Conservation (phyloP, 768 basidiomycete genomes). For the Boletus reticulatus region DNA sequence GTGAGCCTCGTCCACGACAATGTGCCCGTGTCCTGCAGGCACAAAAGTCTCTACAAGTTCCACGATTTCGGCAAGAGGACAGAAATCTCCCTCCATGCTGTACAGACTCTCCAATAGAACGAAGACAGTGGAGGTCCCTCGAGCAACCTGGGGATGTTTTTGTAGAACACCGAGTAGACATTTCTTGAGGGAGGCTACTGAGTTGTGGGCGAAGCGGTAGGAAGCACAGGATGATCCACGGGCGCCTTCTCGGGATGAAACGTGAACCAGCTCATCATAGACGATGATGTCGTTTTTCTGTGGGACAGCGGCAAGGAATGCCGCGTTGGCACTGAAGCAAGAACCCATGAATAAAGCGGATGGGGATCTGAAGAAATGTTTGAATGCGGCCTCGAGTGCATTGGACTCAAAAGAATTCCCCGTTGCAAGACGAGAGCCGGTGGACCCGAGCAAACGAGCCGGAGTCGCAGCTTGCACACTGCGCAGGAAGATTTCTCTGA, state of each 20-base stretch:
- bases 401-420: conserved; percentile 30
- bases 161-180: conserved; percentile 28
- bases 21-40: conserved; percentile 37
- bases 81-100: conserved; percentile 60
- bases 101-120: conserved; percentile 54
- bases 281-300: conserved; percentile 45
- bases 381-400: conserved; percentile 9
- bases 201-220: conserved; percentile 47
- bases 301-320: conserved; percentile 47
- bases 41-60: conserved; percentile 36
- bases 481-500: conserved; percentile 35
- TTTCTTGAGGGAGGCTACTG: conserved; percentile 32
- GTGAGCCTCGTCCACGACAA: conserved; percentile 59
- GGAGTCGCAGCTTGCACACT: conserved; percentile 17
- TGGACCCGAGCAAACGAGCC: conserved; percentile 40
- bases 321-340: conserved; percentile 53
- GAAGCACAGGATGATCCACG: conserved; percentile 32
- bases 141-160: conserved; percentile 18
- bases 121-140: conserved; percentile 38
- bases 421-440: conserved; percentile 50
- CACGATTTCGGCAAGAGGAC: conserved; percentile 44
- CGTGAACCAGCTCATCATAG: conserved; percentile 53
- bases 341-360: conserved; percentile 51
- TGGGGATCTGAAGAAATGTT: conserved; percentile 26
- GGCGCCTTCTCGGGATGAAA: conserved; percentile 51